These are phyloP conservation scores for Kurtzmaniella cleridarum DNA, from an alignment of 805 yeast genomes.

Conservation along the genomic window DNA sequence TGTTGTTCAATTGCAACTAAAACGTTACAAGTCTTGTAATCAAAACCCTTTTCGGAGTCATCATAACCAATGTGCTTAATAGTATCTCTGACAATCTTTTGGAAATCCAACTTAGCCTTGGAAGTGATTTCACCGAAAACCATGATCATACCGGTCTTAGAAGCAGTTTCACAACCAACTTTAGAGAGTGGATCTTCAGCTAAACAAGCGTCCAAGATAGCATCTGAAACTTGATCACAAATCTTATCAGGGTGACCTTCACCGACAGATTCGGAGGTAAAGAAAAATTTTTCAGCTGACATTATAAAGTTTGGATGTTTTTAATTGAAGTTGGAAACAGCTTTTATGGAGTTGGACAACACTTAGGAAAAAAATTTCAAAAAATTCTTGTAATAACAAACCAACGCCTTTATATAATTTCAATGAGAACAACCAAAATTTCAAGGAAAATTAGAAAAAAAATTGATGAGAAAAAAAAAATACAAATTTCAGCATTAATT, in stretches of 20 bases:
- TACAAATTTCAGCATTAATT: not conserved
- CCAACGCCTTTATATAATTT: not conserved
- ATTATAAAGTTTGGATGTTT: not conserved
- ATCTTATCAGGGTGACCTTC: constrained; percentile 94
- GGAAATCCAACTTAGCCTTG: constrained; percentile 91
- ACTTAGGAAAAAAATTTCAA: constrained; percentile 1
- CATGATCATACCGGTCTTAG: constrained; percentile 99
- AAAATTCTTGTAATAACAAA: not conserved
- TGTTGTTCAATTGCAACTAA: constrained; percentile 99
- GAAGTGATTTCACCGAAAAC: constrained; percentile 99
- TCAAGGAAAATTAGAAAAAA: constrained; percentile 3
- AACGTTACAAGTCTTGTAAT: constrained; percentile 98
- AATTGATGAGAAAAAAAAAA: not conserved
- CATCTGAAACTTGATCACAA: constrained; percentile 99
- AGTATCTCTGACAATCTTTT: constrained; percentile 96
- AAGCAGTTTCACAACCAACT: constrained; percentile 99
- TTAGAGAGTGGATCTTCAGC: constrained; percentile 94
- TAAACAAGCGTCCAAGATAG: constrained; percentile 95
- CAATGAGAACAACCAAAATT: not conserved
- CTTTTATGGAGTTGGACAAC: not conserved
- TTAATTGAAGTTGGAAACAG: not conserved
- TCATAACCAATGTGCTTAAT: constrained; percentile 98
- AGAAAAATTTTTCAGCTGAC: constrained; percentile 42
- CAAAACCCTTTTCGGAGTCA: constrained; percentile 92
- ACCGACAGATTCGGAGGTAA: constrained; percentile 88